Evolutionary conservation across 768 basidiomycete species (phyloP).

Genomic region (Auriscalpium microsporum): DNA sequence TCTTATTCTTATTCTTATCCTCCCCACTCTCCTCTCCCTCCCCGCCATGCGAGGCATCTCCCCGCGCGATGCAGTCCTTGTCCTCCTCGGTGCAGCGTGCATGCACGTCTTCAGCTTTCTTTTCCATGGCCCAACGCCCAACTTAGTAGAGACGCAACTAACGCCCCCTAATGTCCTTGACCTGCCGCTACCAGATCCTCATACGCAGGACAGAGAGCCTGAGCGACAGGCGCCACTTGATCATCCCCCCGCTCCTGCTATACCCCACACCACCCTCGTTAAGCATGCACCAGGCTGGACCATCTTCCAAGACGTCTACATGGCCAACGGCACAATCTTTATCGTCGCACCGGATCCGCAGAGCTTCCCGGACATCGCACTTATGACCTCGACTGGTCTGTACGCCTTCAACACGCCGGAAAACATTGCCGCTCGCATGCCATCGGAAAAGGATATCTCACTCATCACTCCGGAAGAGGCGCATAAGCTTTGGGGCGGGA

Average conservation of each 20-base stretch:
- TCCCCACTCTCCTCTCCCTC: neutral
- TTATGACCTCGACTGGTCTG: slow-evolving; percentile 65
- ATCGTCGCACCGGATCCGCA: slow-evolving; percentile 46
- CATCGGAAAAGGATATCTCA: slow-evolving; percentile 53
- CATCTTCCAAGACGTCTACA: slow-evolving; percentile 72
- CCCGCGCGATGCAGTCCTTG: slow-evolving; percentile 49
- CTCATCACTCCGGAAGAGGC: slow-evolving; percentile 57
- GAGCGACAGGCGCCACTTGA: neutral
- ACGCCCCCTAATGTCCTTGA: slow-evolving; percentile 5
- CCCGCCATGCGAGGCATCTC: slow-evolving; percentile 29
- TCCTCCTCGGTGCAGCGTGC: slow-evolving; percentile 47
- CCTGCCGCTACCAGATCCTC: neutral
- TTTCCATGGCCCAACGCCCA: slow-evolving; percentile 7
- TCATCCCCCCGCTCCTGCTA: neutral
- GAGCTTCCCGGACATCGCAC: slow-evolving; percentile 36
- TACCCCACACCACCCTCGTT: slow-evolving; percentile 49
- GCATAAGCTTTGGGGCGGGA: slow-evolving; percentile 47
- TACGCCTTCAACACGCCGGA: slow-evolving; percentile 50
- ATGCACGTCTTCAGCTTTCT: slow-evolving; percentile 47
- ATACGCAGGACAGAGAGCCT: neutral
- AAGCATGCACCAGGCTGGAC: slow-evolving; percentile 82
- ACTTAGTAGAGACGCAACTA: slow-evolving; percentile 16
- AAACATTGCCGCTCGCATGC: slow-evolving; percentile 59
- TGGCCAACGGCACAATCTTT: slow-evolving; percentile 75
- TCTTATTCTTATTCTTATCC: too few species aligned